These are phyloP conservation scores for Bombardia bombarda DNA, from an alignment of 495 filamentous ascomycete genomes.

Conservation along the genomic window DNA sequence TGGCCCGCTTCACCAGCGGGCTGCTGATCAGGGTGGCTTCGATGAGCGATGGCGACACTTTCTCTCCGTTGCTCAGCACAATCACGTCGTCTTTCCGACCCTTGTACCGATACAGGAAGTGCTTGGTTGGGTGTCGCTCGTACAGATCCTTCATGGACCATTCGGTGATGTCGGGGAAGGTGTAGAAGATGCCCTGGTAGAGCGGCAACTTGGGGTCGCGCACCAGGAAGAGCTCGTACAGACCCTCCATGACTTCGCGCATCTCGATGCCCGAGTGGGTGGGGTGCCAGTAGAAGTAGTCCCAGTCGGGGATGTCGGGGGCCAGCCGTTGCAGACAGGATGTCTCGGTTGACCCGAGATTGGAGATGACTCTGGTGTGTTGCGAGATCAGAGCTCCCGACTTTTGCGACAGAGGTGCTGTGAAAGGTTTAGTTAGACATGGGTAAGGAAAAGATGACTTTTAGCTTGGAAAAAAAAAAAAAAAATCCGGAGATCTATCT, in stretches of 20 bases:
- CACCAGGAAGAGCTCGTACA: slow-evolving; percentile 43
- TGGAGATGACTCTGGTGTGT: background rate
- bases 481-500: no score
- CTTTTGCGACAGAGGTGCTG: no score
- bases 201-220: slow-evolving; percentile 28
- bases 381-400: no score
- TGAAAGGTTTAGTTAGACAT: no score
- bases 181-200: slow-evolving; percentile 41
- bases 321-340: background rate
- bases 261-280: slow-evolving; percentile 34
- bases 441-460: no score
- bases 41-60: slow-evolving; percentile 48
- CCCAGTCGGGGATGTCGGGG: slow-evolving; percentile 28
- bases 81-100: slow-evolving; percentile 54
- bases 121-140: slow-evolving; percentile 38
- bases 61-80: slow-evolving; percentile 57
- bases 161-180: slow-evolving; percentile 44
- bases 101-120: slow-evolving; percentile 40
- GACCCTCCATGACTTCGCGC: slow-evolving; percentile 31
- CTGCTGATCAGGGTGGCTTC: slow-evolving; percentile 38
- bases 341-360: background rate
- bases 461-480: no score
- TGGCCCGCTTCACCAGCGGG: slow-evolving; percentile 34
- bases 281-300: slow-evolving; percentile 41
- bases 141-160: slow-evolving; percentile 51